Conservation (phyloP, 2,329 filamentous ascomycete genomes). For the Diaporthe sp. region DNA sequence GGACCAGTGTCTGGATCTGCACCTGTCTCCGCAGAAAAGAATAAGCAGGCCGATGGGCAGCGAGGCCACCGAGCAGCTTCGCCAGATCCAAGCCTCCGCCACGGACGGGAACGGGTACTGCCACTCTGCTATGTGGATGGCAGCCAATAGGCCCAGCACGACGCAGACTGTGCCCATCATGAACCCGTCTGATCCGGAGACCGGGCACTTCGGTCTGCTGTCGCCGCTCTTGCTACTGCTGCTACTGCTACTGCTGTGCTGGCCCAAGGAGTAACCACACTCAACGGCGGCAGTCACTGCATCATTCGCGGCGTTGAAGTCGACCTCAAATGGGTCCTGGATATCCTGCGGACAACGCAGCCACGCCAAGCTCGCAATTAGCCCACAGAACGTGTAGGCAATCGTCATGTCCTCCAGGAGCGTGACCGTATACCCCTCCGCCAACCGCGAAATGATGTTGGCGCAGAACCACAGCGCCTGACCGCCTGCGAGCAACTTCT, state of each 20-base stretch:
- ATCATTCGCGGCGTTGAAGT: neutral
- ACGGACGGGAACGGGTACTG: neutral
- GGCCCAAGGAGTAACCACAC: neutral
- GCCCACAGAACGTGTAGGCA: neutral
- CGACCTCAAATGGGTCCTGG: neutral
- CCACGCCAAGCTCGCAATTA: neutral
- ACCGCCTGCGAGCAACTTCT: neutral
- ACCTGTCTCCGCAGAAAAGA: neutral
- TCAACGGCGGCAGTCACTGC: neutral
- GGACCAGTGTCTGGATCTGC: neutral
- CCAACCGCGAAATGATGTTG: neutral
- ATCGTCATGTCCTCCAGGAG: neutral
- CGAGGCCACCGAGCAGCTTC: neutral
- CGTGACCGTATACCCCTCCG: neutral
- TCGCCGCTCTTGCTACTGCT: neutral
- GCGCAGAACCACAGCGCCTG: conserved; percentile 16
- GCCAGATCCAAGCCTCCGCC: neutral
- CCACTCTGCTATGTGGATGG: neutral
- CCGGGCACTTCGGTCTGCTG: too few species aligned
- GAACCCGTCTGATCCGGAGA: neutral
- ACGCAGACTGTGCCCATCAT: neutral
- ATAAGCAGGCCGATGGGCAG: neutral
- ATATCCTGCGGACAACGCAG: neutral
- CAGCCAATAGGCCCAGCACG: neutral
- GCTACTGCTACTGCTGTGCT: neutral